Base-by-base conservation (phyloP, 2,329 filamentous ascomycete genomes). In the Colletotrichum lini region DNA sequence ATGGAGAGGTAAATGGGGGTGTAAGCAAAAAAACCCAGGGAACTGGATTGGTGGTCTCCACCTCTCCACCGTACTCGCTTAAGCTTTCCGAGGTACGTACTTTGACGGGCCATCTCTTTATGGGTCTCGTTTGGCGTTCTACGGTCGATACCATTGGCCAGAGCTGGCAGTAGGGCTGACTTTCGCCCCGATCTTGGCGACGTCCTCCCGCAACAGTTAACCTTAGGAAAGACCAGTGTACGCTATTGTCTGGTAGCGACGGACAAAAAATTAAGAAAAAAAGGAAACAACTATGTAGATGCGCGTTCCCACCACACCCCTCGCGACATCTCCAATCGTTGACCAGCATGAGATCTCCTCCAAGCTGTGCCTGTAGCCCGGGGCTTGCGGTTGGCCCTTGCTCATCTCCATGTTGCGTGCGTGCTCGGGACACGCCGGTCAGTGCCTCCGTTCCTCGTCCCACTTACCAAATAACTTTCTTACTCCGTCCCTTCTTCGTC, bases 31-130 rank as follows among this genome's bases (percentile, higher is more conserved):
- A 9, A 42, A 45, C 26, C 61, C 61, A 53, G 26, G 16, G 38
- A 42, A 52, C 13, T 23, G 53, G 10, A 7, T 30, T 30, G 30
- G 18, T 30, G 30, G 18, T n/a, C n/a, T 6, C 21, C 49, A 18
- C 59, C 67, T 30, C 61, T 47, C 7, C 23, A 9, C 53, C 61
- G 67, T 61, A 67, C 59, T 67, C 65, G 65, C 58, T 56, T 67
- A 57, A 30, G 7, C 16, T 23, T 52, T 16, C 2, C 13, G 13
- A 23, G 45, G 45, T 21, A 49, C n/a, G 30, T 30, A 30, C n/a
- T 23, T 15, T 18, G 18, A 30, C 1, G 30, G 49, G 30, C 16
- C 21, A 13, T 18, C 30, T 12, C 6, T 8, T 18, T 45, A 4
- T 18, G 15, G 15, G 7, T 8, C 7, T 18, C 44, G 6, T 12